Evolutionary conservation across 345 rosid genomes (phyloP), one percentile per base, ranked within the genome.

Genomic region (Rhodomyrtus tomentosa): DNA sequence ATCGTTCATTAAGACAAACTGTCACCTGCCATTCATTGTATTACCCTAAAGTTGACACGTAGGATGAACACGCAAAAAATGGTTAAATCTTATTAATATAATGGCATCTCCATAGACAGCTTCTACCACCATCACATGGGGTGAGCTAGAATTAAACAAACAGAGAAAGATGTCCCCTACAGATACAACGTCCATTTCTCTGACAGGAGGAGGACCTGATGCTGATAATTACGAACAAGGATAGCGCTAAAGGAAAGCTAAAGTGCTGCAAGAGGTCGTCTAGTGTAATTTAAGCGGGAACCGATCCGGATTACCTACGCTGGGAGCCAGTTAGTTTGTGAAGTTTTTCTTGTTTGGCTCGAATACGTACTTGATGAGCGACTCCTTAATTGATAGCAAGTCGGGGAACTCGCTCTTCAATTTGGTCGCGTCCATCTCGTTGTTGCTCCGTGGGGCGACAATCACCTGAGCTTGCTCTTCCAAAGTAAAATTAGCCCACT

Each of bases 381-480:
- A 94, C 18, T 93, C 98, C 91, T 94, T 93, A 90, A 95, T 94
- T 22, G 95, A 74, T 82, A 94, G 93, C 92, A 95, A 84, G 87
- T 92, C 94, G 0, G 99, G 99, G 87, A 96, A 96, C 92, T 96
- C 99, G 2, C 90, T 91, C 91, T 94, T 93, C 92, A 96, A 89
- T 90, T 96, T 96, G 32, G 95, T 82, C 11, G 95, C 94, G 55
- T 93, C 96, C 98, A 96, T 81, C 91, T 96, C 98, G 14, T 96
- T 96, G 89, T 95, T 96, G 93, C 99, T 96, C 81, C 99, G 90
- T 2, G 99, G 91, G 50, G 99, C 99, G 7, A 96, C 93, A 0
- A 96, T 96, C 87, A 95, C 98, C 91, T 95, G 94, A 14, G 99
- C 95, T 86, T 96, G 99, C 88, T 96, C 99, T 88, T 96, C 98